Percentiles rank a stretch among this genome's conserved stretches.
These are phyloP conservation scores for Colletotrichum trifolii DNA, from an alignment of 2,329 filamentous ascomycete genomes.

Conservation along the genomic window DNA sequence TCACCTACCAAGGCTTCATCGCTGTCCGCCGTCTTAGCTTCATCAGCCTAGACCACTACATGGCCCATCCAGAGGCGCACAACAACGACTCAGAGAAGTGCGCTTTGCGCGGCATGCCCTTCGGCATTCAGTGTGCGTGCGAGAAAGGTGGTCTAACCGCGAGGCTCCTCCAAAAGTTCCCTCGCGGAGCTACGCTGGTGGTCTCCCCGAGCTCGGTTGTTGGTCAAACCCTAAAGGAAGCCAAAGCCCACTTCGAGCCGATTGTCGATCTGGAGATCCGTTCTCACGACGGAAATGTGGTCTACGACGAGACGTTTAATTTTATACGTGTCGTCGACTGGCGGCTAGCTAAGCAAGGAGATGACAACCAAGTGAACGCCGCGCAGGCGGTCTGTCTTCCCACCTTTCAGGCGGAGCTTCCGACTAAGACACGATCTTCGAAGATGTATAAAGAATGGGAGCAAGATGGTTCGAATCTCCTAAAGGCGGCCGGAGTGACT, in stretches of 20 bases:
- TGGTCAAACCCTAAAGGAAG: not conserved
- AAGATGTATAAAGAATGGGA: conserved; percentile 1
- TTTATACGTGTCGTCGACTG: not conserved
- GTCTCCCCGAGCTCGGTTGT: not conserved
- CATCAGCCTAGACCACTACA: conserved; percentile 1
- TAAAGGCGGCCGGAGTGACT: not conserved
- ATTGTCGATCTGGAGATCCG: not conserved
- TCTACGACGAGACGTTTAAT: not conserved
- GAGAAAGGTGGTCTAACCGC: not conserved
- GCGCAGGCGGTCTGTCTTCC: conserved; percentile 1
- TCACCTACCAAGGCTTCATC: not conserved
- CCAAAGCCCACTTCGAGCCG: not conserved
- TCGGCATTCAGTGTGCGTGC: not conserved
- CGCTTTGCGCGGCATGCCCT: not conserved
- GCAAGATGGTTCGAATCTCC: not conserved
- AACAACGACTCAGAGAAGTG: not conserved
- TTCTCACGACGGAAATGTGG: too few species aligned
- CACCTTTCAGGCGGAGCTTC: not conserved
- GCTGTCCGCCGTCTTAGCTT: not conserved
- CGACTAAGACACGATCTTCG: not conserved
- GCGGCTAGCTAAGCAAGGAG: not conserved
- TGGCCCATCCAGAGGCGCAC: not conserved
- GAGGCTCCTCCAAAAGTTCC: conserved; percentile 7
- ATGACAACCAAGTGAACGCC: not conserved
- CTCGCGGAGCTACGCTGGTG: not conserved